These are phyloP conservation scores for Sporobolomyces pararoseus DNA, from an alignment of 768 basidiomycete genomes.

Conservation along the genomic window DNA sequence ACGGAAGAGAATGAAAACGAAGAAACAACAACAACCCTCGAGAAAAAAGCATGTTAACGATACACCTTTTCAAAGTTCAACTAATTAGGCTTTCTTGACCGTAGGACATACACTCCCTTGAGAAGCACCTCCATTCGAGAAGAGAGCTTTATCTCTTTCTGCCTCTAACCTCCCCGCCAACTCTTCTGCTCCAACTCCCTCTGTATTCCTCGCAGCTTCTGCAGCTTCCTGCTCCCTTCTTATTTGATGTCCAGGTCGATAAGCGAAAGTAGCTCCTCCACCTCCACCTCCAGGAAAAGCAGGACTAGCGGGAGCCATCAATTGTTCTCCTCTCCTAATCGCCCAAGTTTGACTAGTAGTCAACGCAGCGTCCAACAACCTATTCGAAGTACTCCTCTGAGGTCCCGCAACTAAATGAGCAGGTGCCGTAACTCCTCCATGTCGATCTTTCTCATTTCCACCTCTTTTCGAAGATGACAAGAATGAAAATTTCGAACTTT, in stretches of 20 bases:
- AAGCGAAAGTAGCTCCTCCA: background rate
- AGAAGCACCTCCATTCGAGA: background rate
- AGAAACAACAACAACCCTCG: no score
- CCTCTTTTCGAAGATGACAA: background rate
- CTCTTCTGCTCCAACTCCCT: slow-evolving; percentile 1
- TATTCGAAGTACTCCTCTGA: slow-evolving; percentile 16
- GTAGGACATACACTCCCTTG: background rate
- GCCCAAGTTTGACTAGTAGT: slow-evolving; percentile 26
- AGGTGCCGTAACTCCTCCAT: background rate
- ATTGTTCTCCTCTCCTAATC: slow-evolving; percentile 26
- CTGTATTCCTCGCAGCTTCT: background rate
- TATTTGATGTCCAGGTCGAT: slow-evolving; percentile 10
- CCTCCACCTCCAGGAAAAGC: slow-evolving; percentile 7
- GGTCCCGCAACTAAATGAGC: slow-evolving; percentile 2
- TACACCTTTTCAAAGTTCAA: no score
- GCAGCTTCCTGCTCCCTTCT: slow-evolving; percentile 13
- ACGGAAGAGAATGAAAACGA: no score
- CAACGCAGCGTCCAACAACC: slow-evolving; percentile 33
- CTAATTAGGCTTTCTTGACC: background rate
- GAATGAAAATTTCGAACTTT: slow-evolving; percentile 6
- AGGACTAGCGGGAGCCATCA: background rate
- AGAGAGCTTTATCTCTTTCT: background rate
- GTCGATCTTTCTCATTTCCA: background rate
- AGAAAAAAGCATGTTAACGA: no score
- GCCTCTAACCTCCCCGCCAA: background rate